Conservation (phyloP, 257 asterid genomes). For the Nicotiana knightiana region DNA sequence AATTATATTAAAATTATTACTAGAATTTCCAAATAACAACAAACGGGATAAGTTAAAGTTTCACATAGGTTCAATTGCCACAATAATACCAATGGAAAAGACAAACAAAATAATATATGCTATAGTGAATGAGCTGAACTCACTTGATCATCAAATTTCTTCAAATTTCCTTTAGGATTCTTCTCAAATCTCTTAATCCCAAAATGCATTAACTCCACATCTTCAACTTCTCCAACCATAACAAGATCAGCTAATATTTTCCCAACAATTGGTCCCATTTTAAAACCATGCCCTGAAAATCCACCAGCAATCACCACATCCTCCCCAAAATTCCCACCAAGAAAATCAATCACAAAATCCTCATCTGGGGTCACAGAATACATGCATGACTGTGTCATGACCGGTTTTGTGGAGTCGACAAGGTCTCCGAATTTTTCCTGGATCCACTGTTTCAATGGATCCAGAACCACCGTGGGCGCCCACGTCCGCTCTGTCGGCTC, state of each 20-base stretch:
- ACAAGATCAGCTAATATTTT: slow-evolving; percentile 59
- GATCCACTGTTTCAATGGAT: slow-evolving; percentile 40
- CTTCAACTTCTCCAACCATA: slow-evolving; percentile 32
- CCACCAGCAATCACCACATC: slow-evolving; percentile 77
- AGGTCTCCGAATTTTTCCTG: slow-evolving; percentile 39
- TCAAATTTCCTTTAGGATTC: slow-evolving; percentile 40
- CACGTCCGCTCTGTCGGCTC: slow-evolving; percentile 71
- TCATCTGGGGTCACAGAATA: slow-evolving; percentile 93
- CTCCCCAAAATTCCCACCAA: slow-evolving; percentile 72
- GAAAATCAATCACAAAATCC: slow-evolving; percentile 73
- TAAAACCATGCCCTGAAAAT: slow-evolving; percentile 92
- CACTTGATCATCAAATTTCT: slow-evolving; percentile 61
- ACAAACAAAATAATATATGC: neutral
- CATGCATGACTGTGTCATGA: slow-evolving; percentile 69
- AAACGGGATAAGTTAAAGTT: no score
- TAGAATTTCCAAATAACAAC: no score
- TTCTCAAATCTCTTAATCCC: slow-evolving; percentile 47
- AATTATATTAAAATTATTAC: no score
- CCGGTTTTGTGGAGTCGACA: slow-evolving; percentile 43
- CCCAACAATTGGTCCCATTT: slow-evolving; percentile 92
- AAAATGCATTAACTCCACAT: slow-evolving; percentile 46
- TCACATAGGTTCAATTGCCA: neutral
- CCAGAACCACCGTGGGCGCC: slow-evolving; percentile 25
- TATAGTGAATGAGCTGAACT: neutral
- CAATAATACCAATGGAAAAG: neutral